These are phyloP conservation scores for Heliosperma pusillum DNA, from an alignment of 148 eudicot species.

Conservation along the genomic window DNA sequence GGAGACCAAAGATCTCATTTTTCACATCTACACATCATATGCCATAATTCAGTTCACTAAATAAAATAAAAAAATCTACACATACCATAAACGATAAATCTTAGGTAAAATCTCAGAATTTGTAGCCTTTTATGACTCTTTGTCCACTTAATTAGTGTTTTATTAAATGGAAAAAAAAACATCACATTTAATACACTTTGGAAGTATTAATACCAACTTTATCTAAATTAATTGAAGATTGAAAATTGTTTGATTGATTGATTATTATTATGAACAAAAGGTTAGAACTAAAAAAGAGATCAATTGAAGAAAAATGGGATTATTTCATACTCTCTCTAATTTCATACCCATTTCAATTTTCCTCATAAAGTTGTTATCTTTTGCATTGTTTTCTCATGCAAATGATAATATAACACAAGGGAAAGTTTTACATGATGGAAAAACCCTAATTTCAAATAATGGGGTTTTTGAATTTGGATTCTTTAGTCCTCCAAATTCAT, in stretches of 20 bases:
- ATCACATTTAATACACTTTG: not conserved
- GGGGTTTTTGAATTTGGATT: slow-evolving; percentile 54
- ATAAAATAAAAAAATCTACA: too few species aligned
- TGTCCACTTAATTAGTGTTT: not conserved
- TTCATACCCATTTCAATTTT: slow-evolving; percentile 19
- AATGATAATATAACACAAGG: slow-evolving; percentile 30
- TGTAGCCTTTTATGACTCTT: not conserved
- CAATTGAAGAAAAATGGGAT: slow-evolving; percentile 18
- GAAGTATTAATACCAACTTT: not conserved
- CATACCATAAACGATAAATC: not conserved
- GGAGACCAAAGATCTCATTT: not conserved
- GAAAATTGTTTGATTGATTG: not conserved
- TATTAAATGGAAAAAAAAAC: too few species aligned
- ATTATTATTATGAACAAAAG: not conserved
- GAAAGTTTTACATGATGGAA: slow-evolving; percentile 34
- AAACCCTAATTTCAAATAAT: slow-evolving; percentile 43
- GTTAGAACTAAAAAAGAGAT: too few species aligned
- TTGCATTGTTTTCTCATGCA: slow-evolving; percentile 19
- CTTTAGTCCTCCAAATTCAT: slow-evolving; percentile 58
- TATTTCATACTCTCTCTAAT: slow-evolving; percentile 17
- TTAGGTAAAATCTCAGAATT: not conserved
- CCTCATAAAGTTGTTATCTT: slow-evolving; percentile 15
- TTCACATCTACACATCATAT: not conserved
- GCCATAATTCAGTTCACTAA: not conserved
- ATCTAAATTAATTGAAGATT: too few species aligned